These are phyloP conservation scores for Penicillium nordicum DNA, from an alignment of 2,329 filamentous ascomycete genomes.

Conservation along the genomic window DNA sequence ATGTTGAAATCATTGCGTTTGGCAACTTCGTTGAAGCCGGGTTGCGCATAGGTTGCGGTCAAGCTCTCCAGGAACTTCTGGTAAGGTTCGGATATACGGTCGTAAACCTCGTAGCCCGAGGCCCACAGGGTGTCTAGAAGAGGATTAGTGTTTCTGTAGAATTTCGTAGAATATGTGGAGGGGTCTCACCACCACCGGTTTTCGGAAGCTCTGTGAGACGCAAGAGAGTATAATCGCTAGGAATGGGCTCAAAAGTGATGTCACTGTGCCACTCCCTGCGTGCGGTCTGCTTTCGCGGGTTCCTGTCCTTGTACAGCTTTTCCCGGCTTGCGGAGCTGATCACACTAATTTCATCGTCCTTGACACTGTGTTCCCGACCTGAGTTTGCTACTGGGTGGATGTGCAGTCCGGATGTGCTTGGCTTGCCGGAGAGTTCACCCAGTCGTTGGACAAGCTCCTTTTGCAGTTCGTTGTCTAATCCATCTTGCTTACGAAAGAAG, in stretches of 20 bases:
- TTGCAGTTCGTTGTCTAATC: slow-evolving; percentile 49
- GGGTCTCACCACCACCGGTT: slow-evolving; percentile 40
- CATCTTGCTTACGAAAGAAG: slow-evolving; percentile 53
- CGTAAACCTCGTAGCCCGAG: slow-evolving; percentile 43
- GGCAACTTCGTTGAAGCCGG: slow-evolving; percentile 29
- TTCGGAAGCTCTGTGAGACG: slow-evolving; percentile 44
- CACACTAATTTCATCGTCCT: slow-evolving; percentile 50
- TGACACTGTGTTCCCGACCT: slow-evolving; percentile 44
- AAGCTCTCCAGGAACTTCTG: slow-evolving; percentile 40
- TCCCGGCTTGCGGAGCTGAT: slow-evolving; percentile 45
- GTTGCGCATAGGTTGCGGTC: slow-evolving; percentile 36
- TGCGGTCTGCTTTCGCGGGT: slow-evolving; percentile 27
- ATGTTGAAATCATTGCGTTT: slow-evolving; percentile 30
- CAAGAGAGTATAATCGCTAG: slow-evolving; percentile 48
- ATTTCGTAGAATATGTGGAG: no score
- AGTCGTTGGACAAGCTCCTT: slow-evolving; percentile 52
- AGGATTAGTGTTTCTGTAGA: neutral
- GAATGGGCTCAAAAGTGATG: slow-evolving; percentile 49
- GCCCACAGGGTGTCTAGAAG: slow-evolving; percentile 44
- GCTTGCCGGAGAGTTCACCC: slow-evolving; percentile 48
- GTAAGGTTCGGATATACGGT: slow-evolving; percentile 38
- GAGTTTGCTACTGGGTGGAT: slow-evolving; percentile 50
- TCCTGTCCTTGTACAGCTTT: slow-evolving; percentile 40
- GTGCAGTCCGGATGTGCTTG: slow-evolving; percentile 45
- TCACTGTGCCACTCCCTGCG: slow-evolving; percentile 49